These are phyloP conservation scores for Zarea fungicola DNA, from an alignment of 2,329 filamentous ascomycete species.

Conservation along the genomic window DNA sequence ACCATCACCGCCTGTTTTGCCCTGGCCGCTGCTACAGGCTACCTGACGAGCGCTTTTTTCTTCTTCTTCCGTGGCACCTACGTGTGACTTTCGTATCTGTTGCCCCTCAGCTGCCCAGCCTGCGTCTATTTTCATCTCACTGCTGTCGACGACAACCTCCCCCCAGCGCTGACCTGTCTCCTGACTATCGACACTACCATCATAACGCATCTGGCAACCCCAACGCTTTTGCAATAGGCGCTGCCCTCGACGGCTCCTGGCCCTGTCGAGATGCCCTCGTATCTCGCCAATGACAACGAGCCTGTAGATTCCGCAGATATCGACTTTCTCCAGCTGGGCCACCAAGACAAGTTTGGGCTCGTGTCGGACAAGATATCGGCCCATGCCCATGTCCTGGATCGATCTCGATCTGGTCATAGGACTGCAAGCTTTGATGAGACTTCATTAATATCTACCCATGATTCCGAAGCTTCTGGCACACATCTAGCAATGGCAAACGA, in stretches of 20 bases:
- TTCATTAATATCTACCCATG: constrained; percentile 48
- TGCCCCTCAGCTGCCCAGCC: no score
- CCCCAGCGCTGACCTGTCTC: not conserved
- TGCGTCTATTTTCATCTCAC: no score
- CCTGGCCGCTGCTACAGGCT: constrained; percentile 3
- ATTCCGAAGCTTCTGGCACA: constrained; percentile 46
- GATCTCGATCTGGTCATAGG: constrained; percentile 40
- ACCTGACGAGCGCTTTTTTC: constrained; percentile 1
- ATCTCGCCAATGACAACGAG: constrained; percentile 43
- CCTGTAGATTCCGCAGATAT: constrained; percentile 36
- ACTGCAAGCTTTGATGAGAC: constrained; percentile 51
- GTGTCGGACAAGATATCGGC: constrained; percentile 28
- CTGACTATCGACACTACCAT: no score
- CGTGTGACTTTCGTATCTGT: not conserved
- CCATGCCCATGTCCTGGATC: constrained; percentile 32
- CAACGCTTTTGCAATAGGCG: not conserved
- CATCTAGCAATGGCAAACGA: constrained; percentile 39
- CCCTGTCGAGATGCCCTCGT: constrained; percentile 46
- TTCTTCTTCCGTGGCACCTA: constrained; percentile 2
- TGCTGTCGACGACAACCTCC: not conserved
- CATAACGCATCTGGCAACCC: no score
- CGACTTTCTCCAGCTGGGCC: constrained; percentile 41
- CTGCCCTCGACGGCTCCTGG: not conserved
- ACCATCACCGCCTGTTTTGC: constrained; percentile 8
- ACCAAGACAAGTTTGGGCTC: constrained; percentile 32